phyloP scores from a whole-genome alignment of 2,329 filamentous ascomycete genomes.

The Pseudocercospora cruenta region DNA sequence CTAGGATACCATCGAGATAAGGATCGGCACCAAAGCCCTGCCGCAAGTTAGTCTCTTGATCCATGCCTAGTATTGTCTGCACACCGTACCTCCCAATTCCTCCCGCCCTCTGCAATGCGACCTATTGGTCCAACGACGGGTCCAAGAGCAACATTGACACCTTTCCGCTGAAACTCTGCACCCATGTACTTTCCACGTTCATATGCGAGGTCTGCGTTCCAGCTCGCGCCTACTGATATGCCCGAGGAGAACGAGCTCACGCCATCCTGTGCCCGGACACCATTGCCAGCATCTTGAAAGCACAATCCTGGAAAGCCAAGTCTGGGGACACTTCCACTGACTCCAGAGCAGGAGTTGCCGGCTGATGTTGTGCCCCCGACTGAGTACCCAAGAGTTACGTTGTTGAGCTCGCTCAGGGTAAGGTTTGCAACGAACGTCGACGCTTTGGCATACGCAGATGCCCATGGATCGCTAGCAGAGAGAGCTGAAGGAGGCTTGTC shows the following conservation, averaged over 20 bases:
- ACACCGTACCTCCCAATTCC: constrained; percentile 33
- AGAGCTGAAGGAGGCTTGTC: neutral
- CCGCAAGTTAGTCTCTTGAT: neutral
- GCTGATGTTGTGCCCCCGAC: neutral
- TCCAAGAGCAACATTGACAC: constrained; percentile 34
- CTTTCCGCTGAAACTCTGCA: constrained; percentile 37
- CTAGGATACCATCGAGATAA: constrained; percentile 33
- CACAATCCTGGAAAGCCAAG: constrained; percentile 42
- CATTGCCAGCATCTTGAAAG: constrained; percentile 43
- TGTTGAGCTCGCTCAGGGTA: constrained; percentile 7
- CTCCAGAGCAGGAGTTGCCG: constrained; percentile 38
- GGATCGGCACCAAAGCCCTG: constrained; percentile 32
- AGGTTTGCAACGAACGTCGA: constrained; percentile 1
- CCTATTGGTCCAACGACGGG: constrained; percentile 38
- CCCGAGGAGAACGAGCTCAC: constrained; percentile 43
- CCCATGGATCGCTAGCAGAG: constrained; percentile 2
- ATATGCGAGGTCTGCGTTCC: constrained; percentile 41
- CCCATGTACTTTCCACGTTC: constrained; percentile 41
- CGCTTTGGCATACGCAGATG: constrained; percentile 9
- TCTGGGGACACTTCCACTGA: constrained; percentile 41
- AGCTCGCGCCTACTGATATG: constrained; percentile 43
- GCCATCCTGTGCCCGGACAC: constrained; percentile 37
- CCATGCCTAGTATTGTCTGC: neutral
- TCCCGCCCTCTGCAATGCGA: constrained; percentile 32
- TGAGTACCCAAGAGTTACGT: constrained; percentile 4